Conservation (phyloP, 192 early-diverging fungal genomes). For the Coemansia sp. region DNA sequence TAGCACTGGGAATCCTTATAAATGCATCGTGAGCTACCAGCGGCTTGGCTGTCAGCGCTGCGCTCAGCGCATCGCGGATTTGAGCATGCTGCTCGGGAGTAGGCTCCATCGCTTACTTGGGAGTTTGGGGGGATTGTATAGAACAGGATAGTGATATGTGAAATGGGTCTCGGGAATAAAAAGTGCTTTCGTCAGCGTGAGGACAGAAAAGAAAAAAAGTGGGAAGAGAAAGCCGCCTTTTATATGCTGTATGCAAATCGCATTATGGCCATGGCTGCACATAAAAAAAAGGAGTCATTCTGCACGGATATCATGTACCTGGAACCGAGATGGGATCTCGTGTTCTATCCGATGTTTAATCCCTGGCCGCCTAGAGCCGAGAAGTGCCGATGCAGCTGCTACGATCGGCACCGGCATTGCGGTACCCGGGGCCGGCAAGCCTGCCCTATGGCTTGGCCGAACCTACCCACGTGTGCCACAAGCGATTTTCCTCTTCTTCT, state of each 20-base stretch:
- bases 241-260: slow-evolving; percentile 11
- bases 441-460: background rate
- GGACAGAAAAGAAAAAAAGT: slow-evolving; percentile 3
- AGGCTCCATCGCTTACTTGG: slow-evolving; percentile 26
- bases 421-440: no score
- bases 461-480: background rate
- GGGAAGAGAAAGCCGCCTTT: background rate
- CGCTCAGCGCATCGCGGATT: slow-evolving; percentile 42
- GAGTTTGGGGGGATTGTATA: no score
- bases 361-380: background rate
- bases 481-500: background rate
- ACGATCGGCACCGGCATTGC: no score
- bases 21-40: slow-evolving; percentile 43
- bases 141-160: no score
- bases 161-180: no score
- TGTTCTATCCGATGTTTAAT: background rate
- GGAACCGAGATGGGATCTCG: slow-evolving; percentile 1
- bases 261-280: background rate
- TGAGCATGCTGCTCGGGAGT: slow-evolving; percentile 41
- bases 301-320: slow-evolving; percentile 2
- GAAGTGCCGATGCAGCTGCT: no score
- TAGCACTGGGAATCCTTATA: slow-evolving; percentile 30
- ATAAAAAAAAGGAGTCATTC: background rate
- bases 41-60: slow-evolving; percentile 41
- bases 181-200: slow-evolving; percentile 6